These are phyloP conservation scores for Populus trichocarpa DNA, from an alignment of 441 rosid species.

Conservation along the genomic window DNA sequence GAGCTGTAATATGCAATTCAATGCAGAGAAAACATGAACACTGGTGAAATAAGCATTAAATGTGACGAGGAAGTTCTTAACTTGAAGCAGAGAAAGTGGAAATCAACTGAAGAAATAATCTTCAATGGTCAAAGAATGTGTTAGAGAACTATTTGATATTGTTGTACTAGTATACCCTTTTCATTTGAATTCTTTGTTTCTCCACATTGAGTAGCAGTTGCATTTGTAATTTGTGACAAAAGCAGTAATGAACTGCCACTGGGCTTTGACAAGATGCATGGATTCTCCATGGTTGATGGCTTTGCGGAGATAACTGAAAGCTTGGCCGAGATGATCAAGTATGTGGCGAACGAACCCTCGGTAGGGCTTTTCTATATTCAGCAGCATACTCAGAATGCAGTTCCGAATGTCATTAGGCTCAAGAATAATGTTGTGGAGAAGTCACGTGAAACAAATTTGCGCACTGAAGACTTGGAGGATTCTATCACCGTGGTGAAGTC, in stretches of 20 bases:
- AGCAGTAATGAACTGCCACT: slow-evolving; percentile 48
- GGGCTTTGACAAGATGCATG: slow-evolving; percentile 66
- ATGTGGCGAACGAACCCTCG: slow-evolving; percentile 89
- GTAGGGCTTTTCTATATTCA: slow-evolving; percentile 92
- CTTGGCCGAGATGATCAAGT: slow-evolving; percentile 88
- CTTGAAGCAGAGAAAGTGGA: too few relatives aligned
- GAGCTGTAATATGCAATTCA: too few relatives aligned
- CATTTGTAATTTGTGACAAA: neutral
- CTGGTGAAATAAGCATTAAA: too few relatives aligned
- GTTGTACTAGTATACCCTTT: too few relatives aligned
- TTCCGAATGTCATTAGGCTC: slow-evolving; percentile 38
- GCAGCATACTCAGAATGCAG: slow-evolving; percentile 74
- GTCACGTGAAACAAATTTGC: slow-evolving; percentile 45
- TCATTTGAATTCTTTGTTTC: too few relatives aligned
- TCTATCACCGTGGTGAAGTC: slow-evolving; percentile 66
- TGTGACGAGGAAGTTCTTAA: too few relatives aligned
- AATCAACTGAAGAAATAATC: too few relatives aligned
- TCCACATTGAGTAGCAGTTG: neutral
- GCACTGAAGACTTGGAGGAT: slow-evolving; percentile 80
- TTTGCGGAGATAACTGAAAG: slow-evolving; percentile 86
- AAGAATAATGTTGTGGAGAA: too few relatives aligned
- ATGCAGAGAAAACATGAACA: too few relatives aligned
- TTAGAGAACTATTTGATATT: too few relatives aligned
- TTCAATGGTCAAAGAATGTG: too few relatives aligned
- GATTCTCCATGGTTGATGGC: slow-evolving; percentile 85